These are phyloP conservation scores for Stachybotrys chartarum DNA, from an alignment of 2,329 filamentous ascomycete species.

Conservation along the genomic window DNA sequence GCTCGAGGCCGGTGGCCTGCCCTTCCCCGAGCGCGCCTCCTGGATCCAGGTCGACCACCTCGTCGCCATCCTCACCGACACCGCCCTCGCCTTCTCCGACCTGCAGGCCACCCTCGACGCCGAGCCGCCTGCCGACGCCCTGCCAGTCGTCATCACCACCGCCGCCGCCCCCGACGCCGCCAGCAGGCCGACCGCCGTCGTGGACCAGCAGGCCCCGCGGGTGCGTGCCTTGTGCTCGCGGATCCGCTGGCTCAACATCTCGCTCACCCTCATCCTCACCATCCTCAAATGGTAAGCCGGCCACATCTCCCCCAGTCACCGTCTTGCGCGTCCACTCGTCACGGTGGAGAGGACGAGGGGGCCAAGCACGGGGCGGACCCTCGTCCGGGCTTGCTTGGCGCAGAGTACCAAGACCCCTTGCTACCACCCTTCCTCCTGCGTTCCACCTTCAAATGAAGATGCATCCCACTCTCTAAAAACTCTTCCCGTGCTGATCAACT, in stretches of 20 bases:
- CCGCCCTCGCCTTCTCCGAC: constrained; percentile 26
- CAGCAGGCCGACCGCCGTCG: constrained; percentile 5
- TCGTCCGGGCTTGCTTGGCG: not conserved
- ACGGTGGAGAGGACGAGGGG: too few relatives aligned
- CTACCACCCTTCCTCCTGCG: not conserved
- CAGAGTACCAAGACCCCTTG: not conserved
- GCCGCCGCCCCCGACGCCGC: not conserved
- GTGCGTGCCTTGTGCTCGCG: constrained; percentile 21
- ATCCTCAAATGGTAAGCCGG: constrained; percentile 28
- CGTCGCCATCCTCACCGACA: constrained; percentile 26
- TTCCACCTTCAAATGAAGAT: not conserved
- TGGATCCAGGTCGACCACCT: constrained; percentile 28
- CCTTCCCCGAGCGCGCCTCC: constrained; percentile 24
- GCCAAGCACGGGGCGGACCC: not conserved
- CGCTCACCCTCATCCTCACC: constrained; percentile 32
- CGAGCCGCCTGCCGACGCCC: constrained; percentile 4
- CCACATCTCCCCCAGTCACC: too few relatives aligned
- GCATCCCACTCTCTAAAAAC: not conserved
- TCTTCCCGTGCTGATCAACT: not conserved
- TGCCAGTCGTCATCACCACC: constrained; percentile 9
- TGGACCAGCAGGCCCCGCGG: constrained; percentile 12
- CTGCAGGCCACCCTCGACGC: constrained; percentile 19
- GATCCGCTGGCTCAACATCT: constrained; percentile 28
- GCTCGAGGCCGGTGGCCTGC: constrained; percentile 23
- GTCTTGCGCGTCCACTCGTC: too few relatives aligned